Evolutionary conservation across 2,329 filamentous ascomycete species (phyloP).

Genomic region (Ilyonectria sp.): DNA sequence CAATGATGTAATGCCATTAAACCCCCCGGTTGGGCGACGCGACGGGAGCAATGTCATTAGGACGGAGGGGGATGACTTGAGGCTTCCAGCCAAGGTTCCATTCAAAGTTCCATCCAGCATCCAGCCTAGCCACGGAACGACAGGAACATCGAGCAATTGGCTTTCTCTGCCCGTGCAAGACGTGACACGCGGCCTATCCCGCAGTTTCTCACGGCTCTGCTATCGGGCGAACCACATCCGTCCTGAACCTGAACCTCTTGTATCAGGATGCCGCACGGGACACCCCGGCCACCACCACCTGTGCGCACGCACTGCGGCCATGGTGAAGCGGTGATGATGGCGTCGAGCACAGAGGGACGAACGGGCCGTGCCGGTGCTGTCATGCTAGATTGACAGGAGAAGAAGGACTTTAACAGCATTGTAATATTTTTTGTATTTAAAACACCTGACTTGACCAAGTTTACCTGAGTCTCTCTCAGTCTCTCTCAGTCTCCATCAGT

Average conservation of each 20-base stretch:
- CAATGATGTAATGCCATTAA: constrained; percentile 18
- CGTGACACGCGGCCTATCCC: constrained; percentile 7
- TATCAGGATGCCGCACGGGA: constrained; percentile 25
- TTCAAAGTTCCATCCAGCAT: constrained; percentile 21
- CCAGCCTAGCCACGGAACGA: constrained; percentile 1
- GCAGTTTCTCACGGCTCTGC: not conserved
- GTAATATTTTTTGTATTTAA: not conserved
- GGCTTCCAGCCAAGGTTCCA: constrained; percentile 17
- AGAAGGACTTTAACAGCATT: not conserved
- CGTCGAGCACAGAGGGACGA: not conserved
- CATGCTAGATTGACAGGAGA: not conserved
- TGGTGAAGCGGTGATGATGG: not conserved
- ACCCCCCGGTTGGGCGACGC: not conserved
- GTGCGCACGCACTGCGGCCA: not conserved
- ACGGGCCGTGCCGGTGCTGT: not conserved
- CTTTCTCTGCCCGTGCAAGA: not conserved
- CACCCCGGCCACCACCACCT: not conserved
- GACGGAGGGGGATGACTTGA: not conserved
- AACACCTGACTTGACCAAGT: not conserved
- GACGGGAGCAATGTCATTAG: not conserved
- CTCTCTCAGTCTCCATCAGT: not conserved
- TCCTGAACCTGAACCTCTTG: constrained; percentile 25
- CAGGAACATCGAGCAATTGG: not conserved
- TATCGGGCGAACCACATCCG: constrained; percentile 10
- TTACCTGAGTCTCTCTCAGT: not conserved